Evolutionary conservation across 768 basidiomycete genomes (phyloP).

Genomic region (Termitomyces sp.): DNA sequence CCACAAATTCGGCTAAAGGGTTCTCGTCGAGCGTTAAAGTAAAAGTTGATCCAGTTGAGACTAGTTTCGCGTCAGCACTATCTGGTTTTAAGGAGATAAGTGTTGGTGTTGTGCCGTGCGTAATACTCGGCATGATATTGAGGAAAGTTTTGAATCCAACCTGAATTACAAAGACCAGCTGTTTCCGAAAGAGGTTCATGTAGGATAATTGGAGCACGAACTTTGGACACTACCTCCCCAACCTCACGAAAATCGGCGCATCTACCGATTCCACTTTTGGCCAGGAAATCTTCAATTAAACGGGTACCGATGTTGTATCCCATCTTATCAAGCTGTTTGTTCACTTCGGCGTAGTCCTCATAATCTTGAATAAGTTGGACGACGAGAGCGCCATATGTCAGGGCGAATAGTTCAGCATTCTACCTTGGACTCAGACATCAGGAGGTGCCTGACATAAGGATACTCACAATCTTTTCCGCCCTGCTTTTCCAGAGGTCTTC

Average conservation of each 20-base stretch:
- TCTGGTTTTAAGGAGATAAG: conserved; percentile 44
- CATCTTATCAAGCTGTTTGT: conserved; percentile 98
- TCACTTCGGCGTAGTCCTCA: conserved; percentile 93
- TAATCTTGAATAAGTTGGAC: conserved; percentile 99
- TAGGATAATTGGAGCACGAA: conserved; percentile 24
- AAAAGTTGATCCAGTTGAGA: conserved; percentile 56
- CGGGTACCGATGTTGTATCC: conserved; percentile 97
- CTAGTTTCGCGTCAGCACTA: conserved; percentile 34
- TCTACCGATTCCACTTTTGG: conserved; percentile 84
- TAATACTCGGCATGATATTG: conserved; percentile 81
- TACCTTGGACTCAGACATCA: conserved; percentile 28
- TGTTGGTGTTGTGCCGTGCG: conserved; percentile 55
- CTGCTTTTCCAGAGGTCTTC: conserved; percentile 96
- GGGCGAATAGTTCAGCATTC: conserved; percentile 96
- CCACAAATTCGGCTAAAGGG: conserved; percentile 94
- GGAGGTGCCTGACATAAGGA: background rate
- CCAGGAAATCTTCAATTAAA: conserved; percentile 95
- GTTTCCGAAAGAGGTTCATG: background rate
- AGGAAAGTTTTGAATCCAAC: conserved; percentile 98
- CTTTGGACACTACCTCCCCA: conserved; percentile 94
- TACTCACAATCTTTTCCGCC: conserved; percentile 88
- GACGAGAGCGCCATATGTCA: conserved; percentile 96
- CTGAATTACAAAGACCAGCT: conserved; percentile 30
- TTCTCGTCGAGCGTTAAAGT: conserved; percentile 91
- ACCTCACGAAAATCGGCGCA: conserved; percentile 93